Conservation (phyloP, 345 rosid species). For the Hypericum perforatum region DNA sequence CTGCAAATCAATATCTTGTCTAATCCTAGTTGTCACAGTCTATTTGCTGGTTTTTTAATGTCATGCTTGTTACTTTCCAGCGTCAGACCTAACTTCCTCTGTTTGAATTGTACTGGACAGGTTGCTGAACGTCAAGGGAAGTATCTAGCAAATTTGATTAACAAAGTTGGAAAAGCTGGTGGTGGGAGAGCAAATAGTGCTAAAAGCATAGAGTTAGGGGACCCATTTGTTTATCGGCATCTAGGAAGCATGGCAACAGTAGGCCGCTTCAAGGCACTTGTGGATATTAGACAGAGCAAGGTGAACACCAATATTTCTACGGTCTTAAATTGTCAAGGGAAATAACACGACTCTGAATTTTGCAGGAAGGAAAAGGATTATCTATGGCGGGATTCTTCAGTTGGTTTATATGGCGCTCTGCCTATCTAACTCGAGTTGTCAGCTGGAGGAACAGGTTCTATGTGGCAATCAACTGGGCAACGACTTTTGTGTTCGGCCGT, state of each 20-base stretch:
- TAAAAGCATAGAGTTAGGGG: conserved; percentile 49
- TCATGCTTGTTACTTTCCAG: too few species aligned
- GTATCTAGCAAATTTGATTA: conserved; percentile 50
- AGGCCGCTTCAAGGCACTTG: conserved; percentile 88
- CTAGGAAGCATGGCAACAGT: conserved; percentile 95
- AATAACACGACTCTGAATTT: conserved; percentile 8
- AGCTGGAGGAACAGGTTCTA: conserved; percentile 94
- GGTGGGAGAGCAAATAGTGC: conserved; percentile 68
- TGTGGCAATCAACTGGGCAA: conserved; percentile 82
- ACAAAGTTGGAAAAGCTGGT: conserved; percentile 50
- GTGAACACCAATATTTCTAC: conserved; percentile 24
- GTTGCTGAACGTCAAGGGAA: conserved; percentile 97
- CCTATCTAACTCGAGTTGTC: conserved; percentile 83
- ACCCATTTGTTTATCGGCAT: conserved; percentile 76
- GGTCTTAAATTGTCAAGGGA: neutral
- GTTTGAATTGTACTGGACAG: conserved; percentile 25
- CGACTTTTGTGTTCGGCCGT: conserved; percentile 79
- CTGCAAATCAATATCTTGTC: too few species aligned
- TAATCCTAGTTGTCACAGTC: too few species aligned
- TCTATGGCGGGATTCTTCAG: conserved; percentile 69
- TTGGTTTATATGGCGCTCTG: conserved; percentile 97
- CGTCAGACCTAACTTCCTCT: neutral
- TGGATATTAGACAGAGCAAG: conserved; percentile 90
- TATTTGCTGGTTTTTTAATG: too few species aligned
- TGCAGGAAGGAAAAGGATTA: conserved; percentile 68